A percentile compares a stretch with the other conserved stretches of the same genome.
These are phyloP conservation scores for Russula griseocarnosa DNA, from an alignment of 768 basidiomycete genomes.

Conservation along the genomic window DNA sequence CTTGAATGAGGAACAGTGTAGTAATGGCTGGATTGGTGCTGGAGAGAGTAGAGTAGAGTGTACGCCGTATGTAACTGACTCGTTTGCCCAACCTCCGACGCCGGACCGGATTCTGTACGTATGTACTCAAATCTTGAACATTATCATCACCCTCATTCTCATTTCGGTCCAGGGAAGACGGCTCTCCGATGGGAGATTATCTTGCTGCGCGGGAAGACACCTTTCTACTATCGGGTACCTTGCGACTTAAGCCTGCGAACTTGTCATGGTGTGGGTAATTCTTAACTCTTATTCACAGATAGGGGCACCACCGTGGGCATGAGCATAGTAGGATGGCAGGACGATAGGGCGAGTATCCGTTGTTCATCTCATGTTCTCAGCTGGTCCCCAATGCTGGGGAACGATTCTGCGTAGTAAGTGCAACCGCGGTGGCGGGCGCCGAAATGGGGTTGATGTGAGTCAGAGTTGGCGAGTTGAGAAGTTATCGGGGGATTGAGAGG, in stretches of 20 bases:
- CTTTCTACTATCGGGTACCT: slow-evolving; percentile 2
- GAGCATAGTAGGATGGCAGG: neutral
- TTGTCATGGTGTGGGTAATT: neutral
- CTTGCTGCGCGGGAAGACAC: neutral
- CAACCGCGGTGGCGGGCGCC: too few species aligned
- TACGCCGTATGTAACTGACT: neutral
- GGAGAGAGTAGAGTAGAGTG: neutral
- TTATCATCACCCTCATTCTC: neutral
- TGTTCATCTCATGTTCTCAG: neutral
- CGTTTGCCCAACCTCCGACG: too few species aligned
- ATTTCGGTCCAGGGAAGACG: neutral
- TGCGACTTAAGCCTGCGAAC: slow-evolving; percentile 9
- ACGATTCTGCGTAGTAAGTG: too few species aligned
- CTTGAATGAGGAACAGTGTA: neutral
- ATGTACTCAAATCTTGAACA: neutral
- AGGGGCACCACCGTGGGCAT: neutral
- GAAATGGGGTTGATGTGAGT: too few species aligned
- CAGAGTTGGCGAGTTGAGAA: neutral
- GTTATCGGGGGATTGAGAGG: too few species aligned
- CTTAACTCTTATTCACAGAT: neutral
- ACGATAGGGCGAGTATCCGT: neutral
- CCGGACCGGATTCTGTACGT: slow-evolving; percentile 3
- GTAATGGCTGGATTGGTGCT: neutral
- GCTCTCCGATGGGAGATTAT: neutral
- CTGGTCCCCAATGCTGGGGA: neutral